Base-by-base conservation (phyloP, 495 filamentous ascomycete species). In the Aspergillus nanangensis region DNA sequence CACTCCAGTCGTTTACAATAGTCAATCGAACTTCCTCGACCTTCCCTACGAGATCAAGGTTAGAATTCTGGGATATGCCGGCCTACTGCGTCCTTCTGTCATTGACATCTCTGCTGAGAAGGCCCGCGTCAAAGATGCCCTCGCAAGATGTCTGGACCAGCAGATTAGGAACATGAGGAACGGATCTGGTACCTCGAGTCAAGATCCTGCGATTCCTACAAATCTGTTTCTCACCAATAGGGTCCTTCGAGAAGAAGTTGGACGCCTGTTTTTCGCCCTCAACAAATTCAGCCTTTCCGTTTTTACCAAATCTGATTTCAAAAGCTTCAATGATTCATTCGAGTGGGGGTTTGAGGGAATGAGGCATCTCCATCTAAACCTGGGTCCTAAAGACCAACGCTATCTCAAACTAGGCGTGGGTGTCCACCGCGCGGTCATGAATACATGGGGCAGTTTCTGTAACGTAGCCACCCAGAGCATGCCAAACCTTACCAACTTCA, bases 61-160 rank as follows among this genome's bases (percentile, higher is more conserved):
- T 10, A 45, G 19, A 15, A 57, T 65, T 40, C 48, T 65, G 38
- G 25, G 48, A 44, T 58, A 61, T 46, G 57, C 57, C 36, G 52
- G 54, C 3, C 47, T 63, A 2, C 24, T 56, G 21, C 39, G 57
- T 9, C 45, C 44, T n/a, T 60, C 54, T 31, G 22, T 51, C 14
- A 53, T 58, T 36, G 34, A 58, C 20, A 13, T 60, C 24, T 33
- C 17, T 10, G 25, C 11, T 27, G 55, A 58, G 31, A 44, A 43
- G 13, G n/a, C 9, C 13, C 40, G 49, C 17, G 8, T 3, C 32
- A 51, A 53, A 27, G 23, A 31, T 5, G 23, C 32, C 15, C 15
- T n/a, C 38, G 32, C 21, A 10, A 5, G 21, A 14, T n/a, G n/a
- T n/a, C n/a, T n/a, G n/a, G n/a, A n/a, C n/a, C n/a, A n/a, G n/a